phyloP scores from a whole-genome alignment of 805 yeast genomes.

The Yarrowia osloensis region DNA sequence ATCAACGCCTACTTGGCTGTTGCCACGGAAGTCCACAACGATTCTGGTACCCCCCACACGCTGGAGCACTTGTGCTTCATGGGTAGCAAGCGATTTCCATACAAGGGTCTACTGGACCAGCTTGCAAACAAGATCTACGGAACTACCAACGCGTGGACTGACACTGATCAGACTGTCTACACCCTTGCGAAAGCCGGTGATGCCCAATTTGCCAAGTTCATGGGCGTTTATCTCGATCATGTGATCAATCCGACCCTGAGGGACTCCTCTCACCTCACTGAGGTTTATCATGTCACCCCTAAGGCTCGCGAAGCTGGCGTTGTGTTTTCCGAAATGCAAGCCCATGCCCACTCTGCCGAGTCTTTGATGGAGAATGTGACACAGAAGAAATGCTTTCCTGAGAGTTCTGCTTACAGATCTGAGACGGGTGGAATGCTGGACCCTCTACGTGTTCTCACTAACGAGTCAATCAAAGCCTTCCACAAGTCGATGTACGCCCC shows the following conservation, averaged over 20 bases:
- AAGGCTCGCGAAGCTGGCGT: conserved; percentile 92
- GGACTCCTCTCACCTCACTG: conserved; percentile 88
- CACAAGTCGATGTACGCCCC: conserved; percentile 75
- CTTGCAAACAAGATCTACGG: conserved; percentile 83
- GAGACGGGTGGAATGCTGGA: conserved; percentile 92
- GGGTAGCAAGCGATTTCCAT: conserved; percentile 90
- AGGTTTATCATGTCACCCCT: conserved; percentile 93
- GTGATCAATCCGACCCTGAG: conserved; percentile 80
- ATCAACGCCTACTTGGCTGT: conserved; percentile 93
- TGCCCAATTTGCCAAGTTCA: conserved; percentile 82
- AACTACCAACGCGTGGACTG: conserved; percentile 95
- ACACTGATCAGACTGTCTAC: conserved; percentile 92
- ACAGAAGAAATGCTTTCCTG: conserved; percentile 44
- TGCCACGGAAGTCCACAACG: conserved; percentile 85
- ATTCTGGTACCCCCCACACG: conserved; percentile 94
- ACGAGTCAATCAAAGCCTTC: conserved; percentile 72
- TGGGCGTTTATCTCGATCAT: conserved; percentile 91
- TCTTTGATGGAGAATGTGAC: conserved; percentile 59
- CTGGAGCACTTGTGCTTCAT: conserved; percentile 90
- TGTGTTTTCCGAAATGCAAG: conserved; percentile 96
- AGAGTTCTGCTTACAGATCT: conserved; percentile 77
- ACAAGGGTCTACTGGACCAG: conserved; percentile 85
- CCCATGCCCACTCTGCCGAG: conserved; percentile 77
- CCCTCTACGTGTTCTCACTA: conserved; percentile 71
- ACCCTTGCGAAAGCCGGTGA: conserved; percentile 92